phyloP scores from a whole-genome alignment of 306 rosid species.

The Crotalaria pallida region DNA sequence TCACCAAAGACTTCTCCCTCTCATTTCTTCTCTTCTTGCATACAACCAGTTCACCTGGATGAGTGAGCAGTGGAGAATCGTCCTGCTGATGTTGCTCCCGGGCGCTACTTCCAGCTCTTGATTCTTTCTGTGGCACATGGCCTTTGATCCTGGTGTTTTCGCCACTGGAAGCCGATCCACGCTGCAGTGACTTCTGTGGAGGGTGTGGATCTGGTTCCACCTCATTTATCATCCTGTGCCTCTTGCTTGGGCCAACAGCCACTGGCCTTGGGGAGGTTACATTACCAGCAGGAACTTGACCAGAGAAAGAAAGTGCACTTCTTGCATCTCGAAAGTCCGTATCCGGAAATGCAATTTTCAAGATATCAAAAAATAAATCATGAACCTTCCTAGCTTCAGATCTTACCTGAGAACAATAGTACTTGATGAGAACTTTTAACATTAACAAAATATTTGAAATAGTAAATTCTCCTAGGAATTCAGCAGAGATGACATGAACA shows the following conservation, averaged over 20 bases:
- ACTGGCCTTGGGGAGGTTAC: conserved; percentile 56
- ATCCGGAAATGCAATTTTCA: conserved; percentile 91
- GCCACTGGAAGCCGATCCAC: conserved; percentile 41
- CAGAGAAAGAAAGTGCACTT: conserved; percentile 64
- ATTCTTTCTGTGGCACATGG: conserved; percentile 56
- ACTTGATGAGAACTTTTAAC: conserved; percentile 10
- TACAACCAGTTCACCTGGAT: conserved; percentile 95
- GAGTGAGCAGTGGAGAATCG: conserved; percentile 64
- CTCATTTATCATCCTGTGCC: conserved; percentile 57
- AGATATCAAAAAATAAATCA: conserved; percentile 89
- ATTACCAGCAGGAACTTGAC: conserved; percentile 34
- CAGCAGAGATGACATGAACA: not conserved
- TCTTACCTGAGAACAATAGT: conserved; percentile 61
- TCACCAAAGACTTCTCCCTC: conserved; percentile 68
- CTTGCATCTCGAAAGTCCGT: conserved; percentile 79
- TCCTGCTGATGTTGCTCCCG: conserved; percentile 65
- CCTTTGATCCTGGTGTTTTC: conserved; percentile 62
- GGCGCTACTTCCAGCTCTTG: conserved; percentile 50
- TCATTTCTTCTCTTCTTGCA: conserved; percentile 99
- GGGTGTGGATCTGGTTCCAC: conserved; percentile 54
- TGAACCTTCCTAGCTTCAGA: conserved; percentile 94
- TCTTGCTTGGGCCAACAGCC: conserved; percentile 53
- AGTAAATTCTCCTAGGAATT: not conserved
- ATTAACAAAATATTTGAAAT: not conserved
- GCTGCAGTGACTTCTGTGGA: conserved; percentile 56